Conservation (phyloP, 208 protist species). For the Trypanosoma conorhini region DNA sequence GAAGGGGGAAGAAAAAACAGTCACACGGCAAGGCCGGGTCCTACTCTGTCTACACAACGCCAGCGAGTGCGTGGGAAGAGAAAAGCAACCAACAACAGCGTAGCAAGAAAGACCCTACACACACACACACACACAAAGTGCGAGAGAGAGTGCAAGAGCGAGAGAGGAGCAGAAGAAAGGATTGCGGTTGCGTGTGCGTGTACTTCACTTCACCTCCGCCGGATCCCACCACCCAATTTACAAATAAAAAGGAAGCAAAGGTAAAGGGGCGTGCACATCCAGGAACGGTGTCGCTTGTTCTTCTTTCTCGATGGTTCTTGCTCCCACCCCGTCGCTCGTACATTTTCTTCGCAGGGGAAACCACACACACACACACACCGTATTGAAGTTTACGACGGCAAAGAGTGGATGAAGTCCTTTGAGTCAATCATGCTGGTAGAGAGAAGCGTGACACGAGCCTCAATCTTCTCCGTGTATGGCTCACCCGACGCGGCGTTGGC, state of each 20-base stretch:
- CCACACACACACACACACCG: not conserved
- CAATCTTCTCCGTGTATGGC: conserved; percentile 82
- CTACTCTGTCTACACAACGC: not conserved
- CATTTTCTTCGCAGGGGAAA: not conserved
- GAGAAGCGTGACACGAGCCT: conserved; percentile 70
- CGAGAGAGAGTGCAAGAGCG: not conserved
- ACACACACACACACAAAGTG: no score
- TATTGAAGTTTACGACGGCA: conserved; percentile 25
- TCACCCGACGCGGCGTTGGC: conserved; percentile 39
- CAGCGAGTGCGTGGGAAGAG: not conserved
- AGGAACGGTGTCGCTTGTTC: not conserved
- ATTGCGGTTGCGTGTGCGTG: not conserved
- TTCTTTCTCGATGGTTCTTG: not conserved
- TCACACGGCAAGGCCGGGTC: not conserved
- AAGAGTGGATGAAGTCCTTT: conserved; percentile 70
- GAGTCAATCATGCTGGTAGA: conserved; percentile 83
- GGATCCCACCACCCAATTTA: not conserved
- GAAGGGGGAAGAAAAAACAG: not conserved
- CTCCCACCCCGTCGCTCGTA: not conserved
- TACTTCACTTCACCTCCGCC: not conserved
- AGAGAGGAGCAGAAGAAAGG: conserved; percentile 3
- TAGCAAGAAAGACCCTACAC: no score
- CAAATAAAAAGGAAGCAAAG: not conserved
- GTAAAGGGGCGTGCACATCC: not conserved
- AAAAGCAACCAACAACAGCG: no score